Percentiles rank a stretch among this genome's conserved stretches.
phyloP scores from a whole-genome alignment of 192 early-diverging fungal species.

The Neocallimastix lanati region DNA sequence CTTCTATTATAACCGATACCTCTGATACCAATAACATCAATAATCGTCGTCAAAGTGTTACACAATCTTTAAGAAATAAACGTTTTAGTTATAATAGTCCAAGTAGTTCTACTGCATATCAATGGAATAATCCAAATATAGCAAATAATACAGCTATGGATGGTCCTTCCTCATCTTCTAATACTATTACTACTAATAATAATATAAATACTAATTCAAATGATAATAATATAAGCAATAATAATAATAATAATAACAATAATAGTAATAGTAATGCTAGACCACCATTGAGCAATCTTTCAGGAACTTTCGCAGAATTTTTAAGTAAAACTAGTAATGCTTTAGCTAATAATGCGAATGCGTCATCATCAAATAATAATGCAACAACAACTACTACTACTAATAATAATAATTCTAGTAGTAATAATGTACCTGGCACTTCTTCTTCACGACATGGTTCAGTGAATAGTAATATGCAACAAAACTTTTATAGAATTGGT shows the following conservation, averaged over 20 bases:
- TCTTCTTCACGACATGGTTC: not conserved
- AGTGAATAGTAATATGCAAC: not conserved
- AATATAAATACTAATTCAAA: not conserved
- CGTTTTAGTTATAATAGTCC: not conserved
- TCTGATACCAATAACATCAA: not conserved
- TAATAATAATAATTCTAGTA: too few species aligned
- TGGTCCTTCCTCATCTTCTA: not conserved
- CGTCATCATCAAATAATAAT: not conserved
- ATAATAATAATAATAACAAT: not conserved
- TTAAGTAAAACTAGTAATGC: not conserved
- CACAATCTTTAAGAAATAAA: not conserved
- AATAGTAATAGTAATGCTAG: not conserved
- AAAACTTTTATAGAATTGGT: not conserved
- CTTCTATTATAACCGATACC: not conserved
- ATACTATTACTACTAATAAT: not conserved
- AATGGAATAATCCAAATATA: not conserved
- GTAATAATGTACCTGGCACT: not conserved
- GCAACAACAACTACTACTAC: too few species aligned
- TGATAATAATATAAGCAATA: not conserved
- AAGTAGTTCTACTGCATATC: not conserved
- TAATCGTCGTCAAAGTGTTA: not conserved
- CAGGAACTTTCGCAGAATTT: not conserved
- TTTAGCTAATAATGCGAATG: not conserved
- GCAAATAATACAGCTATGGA: not conserved
- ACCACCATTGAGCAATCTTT: not conserved